Base-by-base conservation (phyloP, 495 filamentous ascomycete species). In the Chaetomium fimeti region DNA sequence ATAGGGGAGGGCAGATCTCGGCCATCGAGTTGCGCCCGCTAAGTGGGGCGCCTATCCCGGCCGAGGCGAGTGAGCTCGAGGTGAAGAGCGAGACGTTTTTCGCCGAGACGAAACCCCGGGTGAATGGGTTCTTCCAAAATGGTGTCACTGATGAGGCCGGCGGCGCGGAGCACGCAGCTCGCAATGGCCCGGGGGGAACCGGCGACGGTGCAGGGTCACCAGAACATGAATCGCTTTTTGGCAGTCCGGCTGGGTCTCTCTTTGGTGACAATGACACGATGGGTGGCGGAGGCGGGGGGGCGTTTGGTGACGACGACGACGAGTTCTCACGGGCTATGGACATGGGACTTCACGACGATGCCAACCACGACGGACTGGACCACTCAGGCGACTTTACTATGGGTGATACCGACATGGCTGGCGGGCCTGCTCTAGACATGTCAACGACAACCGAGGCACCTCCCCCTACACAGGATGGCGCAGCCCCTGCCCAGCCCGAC, bases 1-100 rank as follows among this genome's bases (percentile, higher is more conserved):
- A 89, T 25, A 89, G 83, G 67, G 91, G 89, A 5, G 81, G 88
- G 2, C 94, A 99, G 69, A 91, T 99, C 59, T 93, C 90, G 15
- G 84, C 91, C 13, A 85, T 99, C 57, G 92, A 97, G 73, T 84
- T 89, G 43, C 85, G 94, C 12, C 92, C 94, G n/a, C 77, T 87
- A 42, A 91, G 88, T 24, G 88, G 81, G 60, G 74, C 91, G 2
- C 85, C 90, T 3, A 83, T 96, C 7, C 93, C 93, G 0, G 82
- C 83, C 60, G 88, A 90, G 68, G 87, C 88, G 8, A 80, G 83
- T 45, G 85, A 89, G 24, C 65, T 79, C 11, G 75, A 78, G 8
- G 71, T 82, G 9, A 71, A 79, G 1, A 91, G 86, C 69, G 88
- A 88, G 25, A 92, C 88, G 0, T 89, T 90, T 27, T 60, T 60